Conservation (phyloP, 768 basidiomycete genomes). For the Mrakia frigida region DNA sequence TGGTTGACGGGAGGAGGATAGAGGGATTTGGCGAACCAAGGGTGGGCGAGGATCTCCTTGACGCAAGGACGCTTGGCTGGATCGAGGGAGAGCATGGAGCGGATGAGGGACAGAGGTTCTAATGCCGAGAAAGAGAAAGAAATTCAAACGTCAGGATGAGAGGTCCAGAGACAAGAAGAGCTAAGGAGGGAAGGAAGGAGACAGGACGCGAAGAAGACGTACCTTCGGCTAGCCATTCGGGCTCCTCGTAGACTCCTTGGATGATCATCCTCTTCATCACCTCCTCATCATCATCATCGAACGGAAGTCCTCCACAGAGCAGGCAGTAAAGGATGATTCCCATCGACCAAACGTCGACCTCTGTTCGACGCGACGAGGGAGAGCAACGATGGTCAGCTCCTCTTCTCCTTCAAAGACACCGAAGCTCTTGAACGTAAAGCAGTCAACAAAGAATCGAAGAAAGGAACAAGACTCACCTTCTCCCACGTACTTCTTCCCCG, state of each 20-base stretch:
- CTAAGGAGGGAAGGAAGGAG: neutral
- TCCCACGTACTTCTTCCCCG: slow-evolving; percentile 81
- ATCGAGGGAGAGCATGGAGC: slow-evolving; percentile 69
- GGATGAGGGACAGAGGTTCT: slow-evolving; percentile 84
- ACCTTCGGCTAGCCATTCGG: slow-evolving; percentile 86
- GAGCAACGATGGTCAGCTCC: neutral
- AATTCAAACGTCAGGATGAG: neutral
- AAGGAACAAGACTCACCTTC: slow-evolving; percentile 53
- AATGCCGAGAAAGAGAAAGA: slow-evolving; percentile 10
- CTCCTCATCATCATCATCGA: slow-evolving; percentile 66
- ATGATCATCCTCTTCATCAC: slow-evolving; percentile 81
- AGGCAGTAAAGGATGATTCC: slow-evolving; percentile 87
- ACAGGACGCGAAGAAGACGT: slow-evolving; percentile 35
- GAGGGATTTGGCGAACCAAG: slow-evolving; percentile 63
- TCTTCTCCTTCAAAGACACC: neutral
- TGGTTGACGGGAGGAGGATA: slow-evolving; percentile 27
- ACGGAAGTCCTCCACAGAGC: slow-evolving; percentile 81
- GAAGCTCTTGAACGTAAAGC: too few species aligned
- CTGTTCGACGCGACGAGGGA: slow-evolving; percentile 46
- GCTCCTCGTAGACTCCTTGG: slow-evolving; percentile 81
- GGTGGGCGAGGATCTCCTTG: slow-evolving; percentile 73
- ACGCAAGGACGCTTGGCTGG: slow-evolving; percentile 70
- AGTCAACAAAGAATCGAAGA: neutral
- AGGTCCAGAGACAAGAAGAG: neutral
- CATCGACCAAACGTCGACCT: slow-evolving; percentile 94